Evolutionary conservation across 164 flowering plant species (phyloP).

Genomic region (Brasenia schreberi): DNA sequence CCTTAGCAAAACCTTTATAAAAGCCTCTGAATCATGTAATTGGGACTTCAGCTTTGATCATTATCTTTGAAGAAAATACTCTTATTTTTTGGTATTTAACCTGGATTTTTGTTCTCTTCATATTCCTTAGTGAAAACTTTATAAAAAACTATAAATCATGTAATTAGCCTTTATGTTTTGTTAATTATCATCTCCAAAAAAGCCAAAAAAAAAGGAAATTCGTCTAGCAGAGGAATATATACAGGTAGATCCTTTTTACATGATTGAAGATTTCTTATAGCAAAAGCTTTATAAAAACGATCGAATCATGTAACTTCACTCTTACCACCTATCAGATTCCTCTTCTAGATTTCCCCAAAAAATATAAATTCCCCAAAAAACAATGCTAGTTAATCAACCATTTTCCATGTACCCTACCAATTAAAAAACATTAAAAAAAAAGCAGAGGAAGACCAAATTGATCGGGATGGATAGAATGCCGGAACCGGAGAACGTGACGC

Average conservation of each 20-base stretch:
- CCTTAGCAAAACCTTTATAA: slow-evolving; percentile 12
- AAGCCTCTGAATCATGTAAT: slow-evolving; percentile 13
- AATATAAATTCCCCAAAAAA: slow-evolving; percentile 15
- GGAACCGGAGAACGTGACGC: slow-evolving; percentile 24
- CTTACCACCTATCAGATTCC: background rate
- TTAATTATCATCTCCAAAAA: background rate
- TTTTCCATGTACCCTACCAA: background rate
- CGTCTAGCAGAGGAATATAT: background rate
- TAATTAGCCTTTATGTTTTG: slow-evolving; percentile 4
- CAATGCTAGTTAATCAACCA: background rate
- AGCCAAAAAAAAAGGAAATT: slow-evolving; percentile 6
- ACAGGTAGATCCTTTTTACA: no score
- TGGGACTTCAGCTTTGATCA: background rate
- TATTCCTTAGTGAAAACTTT: slow-evolving; percentile 12
- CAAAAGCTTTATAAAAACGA: slow-evolving; percentile 19
- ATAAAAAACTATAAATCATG: slow-evolving; percentile 14
- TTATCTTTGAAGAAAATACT: slow-evolving; percentile 2
- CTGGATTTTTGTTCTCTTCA: slow-evolving; percentile 5
- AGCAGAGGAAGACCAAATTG: no score
- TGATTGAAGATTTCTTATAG: slow-evolving; percentile 5
- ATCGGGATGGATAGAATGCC: slow-evolving; percentile 15
- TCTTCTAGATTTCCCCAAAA: slow-evolving; percentile 5
- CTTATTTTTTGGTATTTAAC: background rate
- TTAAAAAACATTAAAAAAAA: slow-evolving; percentile 3
- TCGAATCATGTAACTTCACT: slow-evolving; percentile 22